Evolutionary conservation across 768 basidiomycete genomes (phyloP).

Genomic region (Kwoniella sp.): DNA sequence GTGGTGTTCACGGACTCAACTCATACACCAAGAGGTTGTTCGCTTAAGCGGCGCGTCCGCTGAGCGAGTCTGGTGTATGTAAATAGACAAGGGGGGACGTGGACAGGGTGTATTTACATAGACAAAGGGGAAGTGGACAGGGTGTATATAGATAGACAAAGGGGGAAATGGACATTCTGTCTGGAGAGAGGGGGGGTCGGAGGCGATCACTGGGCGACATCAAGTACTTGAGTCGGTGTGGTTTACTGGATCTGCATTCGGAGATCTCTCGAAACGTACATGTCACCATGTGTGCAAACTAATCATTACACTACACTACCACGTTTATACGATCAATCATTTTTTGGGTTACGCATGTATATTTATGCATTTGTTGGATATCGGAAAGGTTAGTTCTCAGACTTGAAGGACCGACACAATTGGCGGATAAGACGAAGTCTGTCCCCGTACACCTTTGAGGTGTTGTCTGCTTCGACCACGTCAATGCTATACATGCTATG

Average conservation of each 20-base stretch:
- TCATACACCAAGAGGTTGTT: conserved; percentile 67
- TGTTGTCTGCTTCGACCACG: no score
- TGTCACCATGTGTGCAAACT: background rate
- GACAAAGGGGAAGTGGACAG: background rate
- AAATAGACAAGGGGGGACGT: background rate
- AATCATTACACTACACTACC: background rate
- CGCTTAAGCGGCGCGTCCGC: conserved; percentile 35
- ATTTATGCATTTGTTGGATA: conserved; percentile 6
- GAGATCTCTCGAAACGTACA: no score
- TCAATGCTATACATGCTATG: background rate
- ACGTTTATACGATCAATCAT: background rate
- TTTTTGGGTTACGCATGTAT: conserved; percentile 15
- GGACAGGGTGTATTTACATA: background rate
- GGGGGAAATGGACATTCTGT: background rate
- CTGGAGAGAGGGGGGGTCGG: no score
- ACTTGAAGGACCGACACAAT: no score
- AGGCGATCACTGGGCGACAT: no score
- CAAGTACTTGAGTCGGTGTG: no score
- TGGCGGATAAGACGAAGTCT: no score
- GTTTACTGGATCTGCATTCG: no score
- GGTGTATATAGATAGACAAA: background rate
- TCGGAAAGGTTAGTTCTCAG: no score
- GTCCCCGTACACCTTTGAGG: no score
- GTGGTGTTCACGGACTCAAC: conserved; percentile 92
- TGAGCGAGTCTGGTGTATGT: conserved; percentile 1